phyloP scores from a whole-genome alignment of 257 asterid species.

The Penstemon newberryi region DNA sequence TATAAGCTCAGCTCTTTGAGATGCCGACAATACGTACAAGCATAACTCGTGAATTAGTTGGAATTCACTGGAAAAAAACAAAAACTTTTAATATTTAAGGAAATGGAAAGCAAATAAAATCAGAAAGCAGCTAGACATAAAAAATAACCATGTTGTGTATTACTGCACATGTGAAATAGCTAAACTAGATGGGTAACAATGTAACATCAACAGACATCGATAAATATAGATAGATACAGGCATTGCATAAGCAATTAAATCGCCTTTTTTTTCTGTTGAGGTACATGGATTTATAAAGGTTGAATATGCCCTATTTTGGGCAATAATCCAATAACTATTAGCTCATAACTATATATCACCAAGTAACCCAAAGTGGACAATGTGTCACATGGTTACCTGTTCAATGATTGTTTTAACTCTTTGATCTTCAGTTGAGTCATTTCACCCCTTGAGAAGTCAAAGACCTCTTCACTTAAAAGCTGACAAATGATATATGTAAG shows the following conservation, averaged over 20 bases:
- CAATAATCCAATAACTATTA: not conserved
- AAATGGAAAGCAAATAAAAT: not conserved
- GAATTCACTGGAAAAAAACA: conserved; percentile 68
- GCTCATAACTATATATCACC: not conserved
- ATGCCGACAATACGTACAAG: conserved; percentile 83
- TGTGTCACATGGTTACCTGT: conserved; percentile 54
- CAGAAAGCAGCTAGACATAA: conserved; percentile 4
- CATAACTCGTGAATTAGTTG: conserved; percentile 96
- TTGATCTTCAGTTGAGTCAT: conserved; percentile 98
- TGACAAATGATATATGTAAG: conserved; percentile 34
- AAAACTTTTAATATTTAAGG: conserved; percentile 21
- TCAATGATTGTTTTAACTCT: conserved; percentile 86
- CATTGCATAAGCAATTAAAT: conserved; percentile 10
- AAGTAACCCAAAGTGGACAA: conserved; percentile 13
- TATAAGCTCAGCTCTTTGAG: conserved; percentile 93
- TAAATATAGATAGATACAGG: not conserved
- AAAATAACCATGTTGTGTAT: not conserved
- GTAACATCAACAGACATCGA: too few species aligned
- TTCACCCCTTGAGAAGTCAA: conserved; percentile 99
- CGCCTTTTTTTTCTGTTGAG: not conserved
- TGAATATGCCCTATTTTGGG: conserved; percentile 12
- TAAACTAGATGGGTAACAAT: not conserved
- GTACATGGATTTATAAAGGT: not conserved
- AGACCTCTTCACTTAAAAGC: conserved; percentile 99
- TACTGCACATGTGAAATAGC: conserved; percentile 9